Evolutionary conservation across 2,329 filamentous ascomycete genomes (phyloP).

Genomic region (Trichoderma sp.): DNA sequence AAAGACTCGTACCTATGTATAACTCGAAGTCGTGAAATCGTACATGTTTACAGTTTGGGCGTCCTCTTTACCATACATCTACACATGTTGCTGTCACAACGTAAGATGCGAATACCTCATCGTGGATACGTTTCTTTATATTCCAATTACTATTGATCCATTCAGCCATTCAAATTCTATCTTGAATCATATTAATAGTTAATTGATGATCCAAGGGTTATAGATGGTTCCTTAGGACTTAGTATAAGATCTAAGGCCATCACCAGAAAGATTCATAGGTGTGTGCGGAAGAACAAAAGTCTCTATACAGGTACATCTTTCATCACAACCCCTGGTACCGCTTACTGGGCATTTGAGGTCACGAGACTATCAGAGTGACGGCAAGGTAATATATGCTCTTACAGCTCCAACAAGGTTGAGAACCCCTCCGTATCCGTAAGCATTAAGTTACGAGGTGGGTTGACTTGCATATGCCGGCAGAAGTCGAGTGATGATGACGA

Average conservation of each 20-base stretch:
- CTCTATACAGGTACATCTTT: neutral
- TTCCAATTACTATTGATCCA: neutral
- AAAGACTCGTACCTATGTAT: neutral
- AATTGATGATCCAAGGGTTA: neutral
- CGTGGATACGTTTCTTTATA: neutral
- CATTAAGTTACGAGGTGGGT: neutral
- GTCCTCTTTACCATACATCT: neutral
- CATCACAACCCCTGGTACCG: neutral
- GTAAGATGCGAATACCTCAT: neutral
- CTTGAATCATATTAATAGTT: neutral
- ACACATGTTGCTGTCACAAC: neutral
- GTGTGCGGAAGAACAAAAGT: neutral
- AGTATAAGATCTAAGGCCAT: neutral
- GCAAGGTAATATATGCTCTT: neutral
- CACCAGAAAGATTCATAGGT: neutral
- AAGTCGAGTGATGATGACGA: neutral
- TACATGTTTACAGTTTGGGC: neutral
- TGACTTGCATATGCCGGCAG: constrained; percentile 20
- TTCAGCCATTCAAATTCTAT: neutral
- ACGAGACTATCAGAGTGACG: constrained; percentile 2
- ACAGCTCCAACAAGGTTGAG: constrained; percentile 1
- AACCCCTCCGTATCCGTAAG: neutral
- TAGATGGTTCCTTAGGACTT: neutral
- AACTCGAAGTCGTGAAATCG: neutral
- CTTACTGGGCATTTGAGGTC: neutral